Conservation (phyloP, 257 asterid genomes). For the Fraxinus pennsylvanica region DNA sequence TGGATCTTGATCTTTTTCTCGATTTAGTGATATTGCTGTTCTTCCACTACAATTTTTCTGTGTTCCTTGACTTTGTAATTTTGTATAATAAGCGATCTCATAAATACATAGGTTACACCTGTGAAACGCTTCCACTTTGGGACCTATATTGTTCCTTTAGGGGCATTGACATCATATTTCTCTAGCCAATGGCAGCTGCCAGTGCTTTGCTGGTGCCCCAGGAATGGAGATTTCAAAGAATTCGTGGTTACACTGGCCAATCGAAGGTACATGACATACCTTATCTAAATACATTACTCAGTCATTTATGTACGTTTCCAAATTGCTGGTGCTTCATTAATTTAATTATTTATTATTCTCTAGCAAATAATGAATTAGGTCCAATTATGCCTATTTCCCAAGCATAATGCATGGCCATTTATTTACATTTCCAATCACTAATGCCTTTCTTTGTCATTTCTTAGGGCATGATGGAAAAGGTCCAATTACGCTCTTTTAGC, state of each 20-base stretch:
- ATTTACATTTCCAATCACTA: not conserved
- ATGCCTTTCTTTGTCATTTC: not conserved
- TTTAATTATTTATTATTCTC: not conserved
- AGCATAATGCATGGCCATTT: not conserved
- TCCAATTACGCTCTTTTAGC: constrained; percentile 22
- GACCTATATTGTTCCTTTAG: not conserved
- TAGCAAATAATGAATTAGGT: not conserved
- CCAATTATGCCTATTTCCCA: not conserved
- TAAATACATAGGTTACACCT: not conserved
- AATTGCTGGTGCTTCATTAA: not conserved
- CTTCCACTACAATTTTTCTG: not conserved
- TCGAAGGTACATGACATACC: constrained; percentile 32
- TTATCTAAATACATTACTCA: not conserved
- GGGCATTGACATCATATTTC: not conserved
- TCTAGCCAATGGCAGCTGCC: constrained; percentile 39
- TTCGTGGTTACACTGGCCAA: constrained; percentile 23
- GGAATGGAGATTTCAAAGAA: constrained; percentile 25
- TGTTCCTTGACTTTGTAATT: not conserved
- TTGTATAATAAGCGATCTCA: not conserved
- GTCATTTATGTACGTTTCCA: not conserved
- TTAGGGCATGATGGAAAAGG: constrained; percentile 36
- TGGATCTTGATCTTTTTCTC: not conserved
- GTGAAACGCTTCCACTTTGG: not conserved
- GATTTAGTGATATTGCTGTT: not conserved
- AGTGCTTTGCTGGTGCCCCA: constrained; percentile 36